Evolutionary conservation across 2,329 filamentous ascomycete genomes (phyloP), one percentile per base, ranked within the genome.

Genomic region (Didymellaceae sp.): DNA sequence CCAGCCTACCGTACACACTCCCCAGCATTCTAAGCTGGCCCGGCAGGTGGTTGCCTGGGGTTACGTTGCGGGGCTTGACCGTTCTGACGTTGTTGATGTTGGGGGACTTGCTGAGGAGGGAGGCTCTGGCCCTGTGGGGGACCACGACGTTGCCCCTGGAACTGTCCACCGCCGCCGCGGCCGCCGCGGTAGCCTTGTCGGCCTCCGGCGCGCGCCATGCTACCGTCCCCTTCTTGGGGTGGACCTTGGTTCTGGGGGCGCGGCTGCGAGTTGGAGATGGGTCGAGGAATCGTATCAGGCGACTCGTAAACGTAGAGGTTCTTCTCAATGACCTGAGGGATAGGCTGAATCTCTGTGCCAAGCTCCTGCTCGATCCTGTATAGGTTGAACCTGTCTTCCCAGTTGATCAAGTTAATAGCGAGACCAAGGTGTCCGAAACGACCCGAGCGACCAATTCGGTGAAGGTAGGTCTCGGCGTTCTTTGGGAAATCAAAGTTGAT

Each of bases 401-500:
- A 99, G 75, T 96, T 97, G 82, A 99, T 99, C 73, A 99, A 80
- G 77, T 99, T 99, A 72, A 99, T 99, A 58, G 95, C 95, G 62
- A 99, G 81, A 83, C 94, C 94, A 69, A 97, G 83, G 77, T 99
- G 94, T 61, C 94, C 94, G 72, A 96, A 99, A 61, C 94, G 90
- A 62, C 94, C 94, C 42, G 94, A 99, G 71, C 94, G 90, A 80
- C 94, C 94, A 72, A 99, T 99, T 63, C 94, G 91, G 78, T 99
- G 94, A 50, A 99, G 86, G 72, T 99, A 99, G 0, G 94, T 99
- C 78, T 99, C 94, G 13, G 94, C 95, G 68, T 99, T 99, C 80
- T 99, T 99, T 45, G 94, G 94, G 74, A 99, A 99, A 70, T 99
- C 94, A 69, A 99, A 99, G 80, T 99, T 99, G 84, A 99, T 99